Conservation (phyloP, 139 green algal genomes). For the Coelastrella sp. region DNA sequence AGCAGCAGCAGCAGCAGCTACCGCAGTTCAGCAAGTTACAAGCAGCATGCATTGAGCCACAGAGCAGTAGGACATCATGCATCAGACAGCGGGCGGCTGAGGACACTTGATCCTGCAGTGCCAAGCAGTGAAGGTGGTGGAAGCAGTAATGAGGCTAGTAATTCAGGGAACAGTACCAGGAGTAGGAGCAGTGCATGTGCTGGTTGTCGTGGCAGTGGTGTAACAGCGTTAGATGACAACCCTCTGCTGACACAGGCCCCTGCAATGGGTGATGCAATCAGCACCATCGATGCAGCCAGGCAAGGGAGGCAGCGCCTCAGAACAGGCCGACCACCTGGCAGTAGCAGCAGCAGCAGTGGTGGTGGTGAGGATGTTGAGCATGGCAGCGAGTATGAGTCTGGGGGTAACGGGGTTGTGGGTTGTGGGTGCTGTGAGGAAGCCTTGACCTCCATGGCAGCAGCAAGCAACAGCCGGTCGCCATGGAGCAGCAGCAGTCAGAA, state of each 20-base stretch:
- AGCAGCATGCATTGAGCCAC: neutral
- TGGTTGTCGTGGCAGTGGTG: conserved; percentile 16
- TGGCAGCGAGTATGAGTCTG: neutral
- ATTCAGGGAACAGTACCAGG: neutral
- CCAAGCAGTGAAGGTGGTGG: neutral
- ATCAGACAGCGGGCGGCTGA: neutral
- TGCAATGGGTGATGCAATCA: conserved; percentile 18
- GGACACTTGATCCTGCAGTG: conserved; percentile 2
- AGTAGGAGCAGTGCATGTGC: neutral
- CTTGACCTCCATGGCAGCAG: conserved; percentile 14
- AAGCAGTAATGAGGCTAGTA: neutral
- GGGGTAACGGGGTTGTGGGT: neutral
- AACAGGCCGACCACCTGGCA: neutral
- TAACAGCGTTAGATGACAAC: conserved; percentile 21
- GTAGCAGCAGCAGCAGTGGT: neutral
- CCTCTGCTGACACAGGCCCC: conserved; percentile 15
- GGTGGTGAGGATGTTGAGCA: neutral
- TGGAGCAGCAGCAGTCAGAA: neutral
- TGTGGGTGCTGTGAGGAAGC: conserved; percentile 29
- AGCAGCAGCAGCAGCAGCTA: neutral
- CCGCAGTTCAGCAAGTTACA: neutral
- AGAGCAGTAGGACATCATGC: conserved; percentile 2
- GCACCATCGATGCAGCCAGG: conserved; percentile 14
- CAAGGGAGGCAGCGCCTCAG: neutral
- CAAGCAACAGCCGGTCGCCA: neutral